These are phyloP conservation scores for Saccharum officinarum DNA, from an alignment of 176 grass and related monocot genomes.

Conservation along the genomic window DNA sequence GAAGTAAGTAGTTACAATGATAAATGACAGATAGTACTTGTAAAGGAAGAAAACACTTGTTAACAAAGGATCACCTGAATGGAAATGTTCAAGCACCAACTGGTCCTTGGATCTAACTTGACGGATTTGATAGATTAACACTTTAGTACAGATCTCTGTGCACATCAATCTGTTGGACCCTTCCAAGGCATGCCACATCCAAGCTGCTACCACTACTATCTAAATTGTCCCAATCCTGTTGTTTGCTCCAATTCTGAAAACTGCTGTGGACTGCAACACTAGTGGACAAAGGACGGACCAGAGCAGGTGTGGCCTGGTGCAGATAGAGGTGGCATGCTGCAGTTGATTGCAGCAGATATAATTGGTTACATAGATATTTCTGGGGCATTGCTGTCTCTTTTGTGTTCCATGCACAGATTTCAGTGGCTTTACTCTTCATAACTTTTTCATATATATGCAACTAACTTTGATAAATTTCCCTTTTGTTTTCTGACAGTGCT, in stretches of 20 bases:
- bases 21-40: background rate
- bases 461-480: background rate
- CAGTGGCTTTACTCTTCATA: background rate
- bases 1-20: background rate
- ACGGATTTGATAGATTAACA: background rate
- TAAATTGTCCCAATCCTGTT: background rate
- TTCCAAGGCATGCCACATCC: background rate
- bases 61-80: background rate
- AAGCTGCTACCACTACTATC: background rate
- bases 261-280: background rate
- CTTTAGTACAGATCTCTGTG: background rate
- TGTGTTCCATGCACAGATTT: conserved; percentile 13
- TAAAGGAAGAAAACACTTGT: background rate
- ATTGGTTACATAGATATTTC: background rate
- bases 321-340: background rate
- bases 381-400: background rate
- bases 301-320: background rate
- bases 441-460: background rate
- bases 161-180: background rate
- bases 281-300: background rate
- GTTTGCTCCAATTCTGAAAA: background rate
- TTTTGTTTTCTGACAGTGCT: conserved; percentile 54
- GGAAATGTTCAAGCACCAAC: background rate
- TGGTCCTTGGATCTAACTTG: background rate
- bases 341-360: background rate